Base-by-base conservation (phyloP, 495 filamentous ascomycete genomes). In the Neurospora pannonica region DNA sequence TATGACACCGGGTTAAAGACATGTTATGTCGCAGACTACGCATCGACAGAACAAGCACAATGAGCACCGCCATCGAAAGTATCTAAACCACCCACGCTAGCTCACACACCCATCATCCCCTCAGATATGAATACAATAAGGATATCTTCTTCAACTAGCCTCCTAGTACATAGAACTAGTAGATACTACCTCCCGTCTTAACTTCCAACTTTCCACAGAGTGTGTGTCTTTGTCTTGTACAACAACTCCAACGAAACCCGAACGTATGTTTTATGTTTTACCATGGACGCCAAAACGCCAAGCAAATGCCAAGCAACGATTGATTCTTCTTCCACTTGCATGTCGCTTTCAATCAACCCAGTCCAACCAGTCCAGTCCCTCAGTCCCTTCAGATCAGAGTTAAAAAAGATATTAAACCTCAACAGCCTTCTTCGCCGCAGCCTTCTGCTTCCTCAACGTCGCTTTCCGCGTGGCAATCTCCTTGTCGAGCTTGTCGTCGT, bases 381-480 rank as follows among this genome's bases (percentile, higher is more conserved):
- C 72, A 74, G 71, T 28, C 28, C 42, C 21, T 72, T 46, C n/a
- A 67, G 71, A 48, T 46, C n/a, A 46, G 40, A 43, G 42, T 46
- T n/a, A 4, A 39, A 21, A 40, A 39, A 46, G n/a, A 46, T 17
- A 21, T 75, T 70, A 81, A 38, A 77, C 67, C 34, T 81, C 79
- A 40, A 74, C 79, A 43, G 75, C 79, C 76, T 79, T 79, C 76
- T 84, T 88, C 74, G 89, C 88, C 80, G 90, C 89, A 78, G 88
- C 85, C 72, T 88, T 89, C 76, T 88, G 86, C 80, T 87, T 88
- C 83, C 82, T 87, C 72, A 89, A 78, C 74, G 82, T 87, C 73
- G 89, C 88, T 84, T 92, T 91, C 72, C 87, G 83, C 38, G 83
- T 83, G 46, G 88, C 85, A 71, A 90, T 85, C 75, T 87, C 84